Conservation (phyloP, 345 rosid species). For the Trapa incisa region DNA sequence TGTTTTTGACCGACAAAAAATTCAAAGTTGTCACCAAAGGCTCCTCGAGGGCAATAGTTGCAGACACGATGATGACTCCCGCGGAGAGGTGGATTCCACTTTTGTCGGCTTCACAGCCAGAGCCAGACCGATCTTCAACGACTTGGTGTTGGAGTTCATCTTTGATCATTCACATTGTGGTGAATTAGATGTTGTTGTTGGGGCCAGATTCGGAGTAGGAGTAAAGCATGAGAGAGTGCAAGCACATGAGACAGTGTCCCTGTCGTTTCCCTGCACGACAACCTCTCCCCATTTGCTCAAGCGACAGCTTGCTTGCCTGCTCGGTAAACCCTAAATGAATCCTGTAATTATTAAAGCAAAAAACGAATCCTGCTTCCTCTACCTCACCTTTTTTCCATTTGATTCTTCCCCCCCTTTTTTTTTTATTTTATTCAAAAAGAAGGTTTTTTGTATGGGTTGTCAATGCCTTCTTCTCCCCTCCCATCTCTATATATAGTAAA, state of each 20-base stretch:
- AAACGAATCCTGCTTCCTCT: too few species aligned
- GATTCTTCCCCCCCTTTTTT: background rate
- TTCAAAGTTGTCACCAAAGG: background rate
- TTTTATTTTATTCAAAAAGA: background rate
- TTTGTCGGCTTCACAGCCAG: background rate
- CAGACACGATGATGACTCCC: background rate
- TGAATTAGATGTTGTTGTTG: too few species aligned
- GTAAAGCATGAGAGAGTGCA: too few species aligned
- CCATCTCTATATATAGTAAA: conserved; percentile 6
- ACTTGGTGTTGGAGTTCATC: too few species aligned
- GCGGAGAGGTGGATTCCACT: background rate
- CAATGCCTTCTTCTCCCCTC: conserved; percentile 1
- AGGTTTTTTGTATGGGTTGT: background rate
- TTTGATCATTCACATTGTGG: too few species aligned
- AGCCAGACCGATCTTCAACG: too few species aligned
- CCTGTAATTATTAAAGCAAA: too few species aligned
- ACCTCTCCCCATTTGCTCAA: conserved; percentile 1
- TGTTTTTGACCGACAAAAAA: background rate
- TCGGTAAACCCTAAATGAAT: background rate
- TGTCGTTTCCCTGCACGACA: conserved; percentile 26
- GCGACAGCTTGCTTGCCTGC: background rate
- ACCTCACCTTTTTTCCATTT: background rate
- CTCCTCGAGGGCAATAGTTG: too few species aligned
- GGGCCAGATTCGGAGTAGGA: too few species aligned
- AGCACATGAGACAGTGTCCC: conserved; percentile 14